Evolutionary conservation across 2,329 filamentous ascomycete species (phyloP).

Genomic region (Sporothrix brasiliensis): DNA sequence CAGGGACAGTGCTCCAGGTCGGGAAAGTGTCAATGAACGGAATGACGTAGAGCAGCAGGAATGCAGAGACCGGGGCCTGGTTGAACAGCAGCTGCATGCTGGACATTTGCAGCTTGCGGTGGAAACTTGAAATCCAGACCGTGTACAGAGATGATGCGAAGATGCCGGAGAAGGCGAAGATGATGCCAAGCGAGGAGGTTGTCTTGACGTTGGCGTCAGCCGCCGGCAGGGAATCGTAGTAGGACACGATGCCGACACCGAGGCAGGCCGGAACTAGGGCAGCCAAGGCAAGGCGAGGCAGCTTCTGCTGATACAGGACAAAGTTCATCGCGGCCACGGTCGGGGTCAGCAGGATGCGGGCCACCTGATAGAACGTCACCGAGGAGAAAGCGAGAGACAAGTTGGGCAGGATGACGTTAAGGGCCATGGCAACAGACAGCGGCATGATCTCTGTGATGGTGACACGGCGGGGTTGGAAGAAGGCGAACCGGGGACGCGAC

Average conservation of each 20-base stretch:
- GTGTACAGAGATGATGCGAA: constrained; percentile 69
- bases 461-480: constrained; percentile 62
- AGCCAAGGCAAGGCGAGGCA: constrained; percentile 57
- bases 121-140: constrained; percentile 68
- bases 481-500: constrained; percentile 59
- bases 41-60: constrained; percentile 66
- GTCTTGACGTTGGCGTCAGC: constrained; percentile 55
- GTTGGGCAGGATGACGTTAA: constrained; percentile 71
- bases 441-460: constrained; percentile 62
- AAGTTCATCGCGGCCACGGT: constrained; percentile 67
- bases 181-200: constrained; percentile 61
- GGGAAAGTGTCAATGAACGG: constrained; percentile 68
- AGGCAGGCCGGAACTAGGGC: constrained; percentile 64
- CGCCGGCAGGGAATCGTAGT: constrained; percentile 64
- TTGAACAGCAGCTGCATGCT: constrained; percentile 72
- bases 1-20: constrained; percentile 54
- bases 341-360: constrained; percentile 67
- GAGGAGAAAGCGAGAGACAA: constrained; percentile 68
- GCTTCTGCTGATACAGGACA: constrained; percentile 59
- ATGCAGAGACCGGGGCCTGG: constrained; percentile 65
- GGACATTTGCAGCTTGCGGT: constrained; percentile 65
- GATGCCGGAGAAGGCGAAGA: constrained; percentile 66
- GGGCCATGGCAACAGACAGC: constrained; percentile 66
- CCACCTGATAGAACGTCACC: constrained; percentile 71
- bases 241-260: constrained; percentile 68